Evolutionary conservation across 768 basidiomycete genomes (phyloP), one percentile per base, ranked within the genome.

Genomic region (Termitomyces sp.): DNA sequence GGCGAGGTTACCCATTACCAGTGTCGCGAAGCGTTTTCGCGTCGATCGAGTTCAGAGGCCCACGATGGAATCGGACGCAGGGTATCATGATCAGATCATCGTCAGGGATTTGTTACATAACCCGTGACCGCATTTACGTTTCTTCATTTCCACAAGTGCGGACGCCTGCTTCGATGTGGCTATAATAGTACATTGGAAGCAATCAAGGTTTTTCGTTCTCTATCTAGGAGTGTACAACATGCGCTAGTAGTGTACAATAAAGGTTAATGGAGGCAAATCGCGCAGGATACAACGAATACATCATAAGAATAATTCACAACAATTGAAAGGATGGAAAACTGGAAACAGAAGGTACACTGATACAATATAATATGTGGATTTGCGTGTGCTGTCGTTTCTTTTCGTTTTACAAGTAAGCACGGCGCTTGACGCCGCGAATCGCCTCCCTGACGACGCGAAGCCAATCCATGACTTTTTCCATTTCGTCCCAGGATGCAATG

Each of bases 1-100:
- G 95, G 95, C 9, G 93, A 96, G 72, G 95, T 97, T 2, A 98
- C 94, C 0, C 96, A 98, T 72, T 94, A 95, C 69, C 91, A 96
- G 60, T 98, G 95, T 68, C 87, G 94, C 28, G 95, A 97, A 68
- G 79, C 81, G 0, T 97, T 94, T 67, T 76, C 90, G 10, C 75
- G 71, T 50, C 80, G 74, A 56, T 65, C 88, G 54, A 78, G 77
- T n/a, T n/a, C 46, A 79, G 81, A 59, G 72, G 64, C 33, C 60
- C 68, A 58, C 66, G 68, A 55, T 56, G 37, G 49, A 57, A 48
- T 36, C 37, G 56, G 52, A 57, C 50, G 24, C 29, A 39, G 4
- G 8, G 18, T 12, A 10, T 29, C 41, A 42, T 22, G 20, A n/a
- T n/a, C n/a, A n/a, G 5, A 36, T 36, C 36, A 36, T 16, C 33